Percentiles rank a stretch among this genome's conserved stretches.
Conservation (phyloP, 768 basidiomycete genomes). For the Tricholomella constricta region DNA sequence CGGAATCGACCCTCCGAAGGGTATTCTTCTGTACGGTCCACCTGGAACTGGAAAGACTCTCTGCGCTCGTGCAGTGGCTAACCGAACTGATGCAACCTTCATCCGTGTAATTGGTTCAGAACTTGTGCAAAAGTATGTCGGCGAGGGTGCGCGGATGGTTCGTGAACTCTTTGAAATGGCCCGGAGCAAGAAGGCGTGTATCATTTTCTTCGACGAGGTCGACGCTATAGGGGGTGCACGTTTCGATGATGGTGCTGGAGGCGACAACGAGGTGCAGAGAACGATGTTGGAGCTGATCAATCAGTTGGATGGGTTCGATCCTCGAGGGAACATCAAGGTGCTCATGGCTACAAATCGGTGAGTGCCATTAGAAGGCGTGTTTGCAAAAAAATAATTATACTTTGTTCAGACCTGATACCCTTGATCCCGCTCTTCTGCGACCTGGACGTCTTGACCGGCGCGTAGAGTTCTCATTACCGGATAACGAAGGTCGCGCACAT, state of each 20-base stretch:
- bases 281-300: conserved; percentile 99
- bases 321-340: conserved; percentile 99
- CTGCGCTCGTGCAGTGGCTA: conserved; percentile 97
- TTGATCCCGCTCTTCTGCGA: conserved; percentile 94
- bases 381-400: conserved; percentile 6
- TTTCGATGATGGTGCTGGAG: conserved; percentile 98
- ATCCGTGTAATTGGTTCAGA: conserved; percentile 99
- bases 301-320: conserved; percentile 97
- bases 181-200: conserved; percentile 96
- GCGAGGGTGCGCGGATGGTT: conserved; percentile 98
- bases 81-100: conserved; percentile 97
- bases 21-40: conserved; percentile 93
- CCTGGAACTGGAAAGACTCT: conserved; percentile 99
- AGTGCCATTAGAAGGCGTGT: conserved; percentile 21
- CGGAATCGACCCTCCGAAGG: conserved; percentile 98
- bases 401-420: conserved; percentile 82
- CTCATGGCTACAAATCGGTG: conserved; percentile 98
- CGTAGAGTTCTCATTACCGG: conserved; percentile 95
- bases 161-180: conserved; percentile 99
- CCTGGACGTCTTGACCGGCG: conserved; percentile 96
- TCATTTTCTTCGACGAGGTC: conserved; percentile 99
- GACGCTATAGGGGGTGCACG: conserved; percentile 98
- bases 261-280: conserved; percentile 98
- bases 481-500: conserved; percentile 94
- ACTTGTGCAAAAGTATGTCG: conserved; percentile 99